These are phyloP conservation scores for Neonectria ditissima DNA, from an alignment of 2,329 filamentous ascomycete species.

Conservation along the genomic window DNA sequence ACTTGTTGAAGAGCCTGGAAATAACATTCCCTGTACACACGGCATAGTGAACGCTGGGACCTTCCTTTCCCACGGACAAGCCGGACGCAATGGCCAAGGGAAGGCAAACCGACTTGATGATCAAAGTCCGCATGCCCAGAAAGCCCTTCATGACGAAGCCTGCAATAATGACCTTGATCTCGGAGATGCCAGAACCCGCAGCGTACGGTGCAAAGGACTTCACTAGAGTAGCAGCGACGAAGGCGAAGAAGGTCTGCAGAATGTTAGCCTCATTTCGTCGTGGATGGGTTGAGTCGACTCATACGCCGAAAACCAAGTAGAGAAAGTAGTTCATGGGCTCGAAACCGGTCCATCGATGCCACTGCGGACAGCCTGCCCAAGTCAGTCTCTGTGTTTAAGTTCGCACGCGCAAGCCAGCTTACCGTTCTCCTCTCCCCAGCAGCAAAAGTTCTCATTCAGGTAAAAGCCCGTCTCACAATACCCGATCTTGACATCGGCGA, in stretches of 20 bases:
- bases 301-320: constrained; percentile 86
- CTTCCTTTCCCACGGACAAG: constrained; percentile 95
- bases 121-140: constrained; percentile 87
- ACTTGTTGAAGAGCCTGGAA: constrained; percentile 91
- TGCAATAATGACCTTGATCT: constrained; percentile 99
- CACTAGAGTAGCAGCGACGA: constrained; percentile 84
- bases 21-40: constrained; percentile 98
- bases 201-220: constrained; percentile 95
- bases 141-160: constrained; percentile 99
- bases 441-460: constrained; percentile 97
- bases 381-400: constrained; percentile 22
- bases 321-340: constrained; percentile 84
- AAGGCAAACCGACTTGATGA: constrained; percentile 93
- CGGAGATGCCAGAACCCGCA: constrained; percentile 94
- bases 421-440: constrained; percentile 94
- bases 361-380: constrained; percentile 80
- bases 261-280: constrained; percentile 22
- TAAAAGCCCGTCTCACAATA: constrained; percentile 97
- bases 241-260: constrained; percentile 78
- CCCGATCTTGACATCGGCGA: constrained; percentile 95
- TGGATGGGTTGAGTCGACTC: constrained; percentile 36
- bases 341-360: constrained; percentile 89
- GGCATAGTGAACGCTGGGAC: constrained; percentile 98
- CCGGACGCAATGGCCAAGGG: constrained; percentile 95
- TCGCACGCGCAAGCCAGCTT: constrained; percentile 37